A percentile compares a stretch with the other conserved stretches of the same genome.
Evolutionary conservation across 2,329 filamentous ascomycete species (phyloP).

Genomic region (Colletotrichum melonis): DNA sequence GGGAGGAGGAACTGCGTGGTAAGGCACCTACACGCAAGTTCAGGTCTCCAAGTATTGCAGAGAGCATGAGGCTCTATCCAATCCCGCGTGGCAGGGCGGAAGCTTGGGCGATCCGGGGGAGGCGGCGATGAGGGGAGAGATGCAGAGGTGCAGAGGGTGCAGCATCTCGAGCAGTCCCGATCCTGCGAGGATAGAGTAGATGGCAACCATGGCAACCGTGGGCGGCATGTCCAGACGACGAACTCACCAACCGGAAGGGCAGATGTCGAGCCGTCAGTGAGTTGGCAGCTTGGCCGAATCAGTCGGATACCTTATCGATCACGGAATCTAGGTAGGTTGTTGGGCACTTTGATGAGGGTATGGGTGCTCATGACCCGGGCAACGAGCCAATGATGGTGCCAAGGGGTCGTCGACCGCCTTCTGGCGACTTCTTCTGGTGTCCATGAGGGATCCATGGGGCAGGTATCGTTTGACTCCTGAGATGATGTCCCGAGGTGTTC

Average conservation of each 20-base stretch:
- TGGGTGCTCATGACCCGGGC: not conserved
- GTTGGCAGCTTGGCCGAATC: slow-evolving; percentile 26
- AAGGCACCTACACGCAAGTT: slow-evolving; percentile 27
- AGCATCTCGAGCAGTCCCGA: slow-evolving; percentile 17
- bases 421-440: slow-evolving; percentile 16
- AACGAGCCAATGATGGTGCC: slow-evolving; percentile 12
- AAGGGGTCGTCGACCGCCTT: slow-evolving; percentile 22
- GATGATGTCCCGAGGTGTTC: not conserved
- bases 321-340: not conserved
- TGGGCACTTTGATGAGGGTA: slow-evolving; percentile 5
- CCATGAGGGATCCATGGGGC: not conserved
- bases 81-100: not conserved
- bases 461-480: not conserved
- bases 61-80: slow-evolving; percentile 11
- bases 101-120: not conserved
- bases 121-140: not conserved
- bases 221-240: not conserved
- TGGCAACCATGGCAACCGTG: slow-evolving; percentile 14
- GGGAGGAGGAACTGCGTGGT: slow-evolving; percentile 16
- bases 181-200: slow-evolving; percentile 7
- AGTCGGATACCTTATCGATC: slow-evolving; percentile 2
- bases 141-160: not conserved
- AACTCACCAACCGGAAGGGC: slow-evolving; percentile 32
- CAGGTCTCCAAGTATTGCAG: slow-evolving; percentile 15
- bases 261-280: slow-evolving; percentile 31